Base-by-base conservation (phyloP, 257 asterid species). In the Solanum chiquidenum region DNA sequence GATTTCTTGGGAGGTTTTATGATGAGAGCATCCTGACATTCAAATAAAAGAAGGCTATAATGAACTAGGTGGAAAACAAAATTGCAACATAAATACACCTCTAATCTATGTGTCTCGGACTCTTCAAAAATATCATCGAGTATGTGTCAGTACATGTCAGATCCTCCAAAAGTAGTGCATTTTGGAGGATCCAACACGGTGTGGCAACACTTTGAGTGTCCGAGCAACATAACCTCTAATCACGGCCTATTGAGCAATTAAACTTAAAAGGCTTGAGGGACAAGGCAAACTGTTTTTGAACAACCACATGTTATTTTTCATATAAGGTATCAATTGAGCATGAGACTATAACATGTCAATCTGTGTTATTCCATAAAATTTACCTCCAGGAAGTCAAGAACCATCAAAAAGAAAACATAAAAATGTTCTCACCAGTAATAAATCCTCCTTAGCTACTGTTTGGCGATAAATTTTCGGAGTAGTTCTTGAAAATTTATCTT, bases 1-100 rank as follows among this genome's bases (percentile, higher is more conserved):
- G 95, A 89, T 90, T 91, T 97, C 96, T 91, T 97, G 42, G 98
- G 94, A 87, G 96, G 90, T 88, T 91, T 96, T 87, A 95, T 91
- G 62, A 93, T 89, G 80, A 95, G 46, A 37, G 91, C 87, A 69
- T 91, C 98, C 98, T 94, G 95, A 31, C 75, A 88, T 86, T 49
- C 85, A 80, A 44, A 90, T 25, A 55, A 16, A 66, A 44, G 66
- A 80, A 86, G 83, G 40, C 84, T 80, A 86, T 84, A 87, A 86
- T 49, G 75, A 77, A 87, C 5, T 21, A 62, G 9, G 8, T 20
- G 25, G 58, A 35, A 31, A 69, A 38, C 21, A 58, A 35, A 34
- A 58, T 21, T 52, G 49, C 27, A 23, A 29, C 86, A 16, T 5
- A 29, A 14, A 83, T 83, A n/a, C 25, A 33, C 64, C 38, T 80